A percentile compares a stretch with the other conserved stretches of the same genome.
Evolutionary conservation across 306 rosid species (phyloP).

Genomic region (Fragaria ananassa): DNA sequence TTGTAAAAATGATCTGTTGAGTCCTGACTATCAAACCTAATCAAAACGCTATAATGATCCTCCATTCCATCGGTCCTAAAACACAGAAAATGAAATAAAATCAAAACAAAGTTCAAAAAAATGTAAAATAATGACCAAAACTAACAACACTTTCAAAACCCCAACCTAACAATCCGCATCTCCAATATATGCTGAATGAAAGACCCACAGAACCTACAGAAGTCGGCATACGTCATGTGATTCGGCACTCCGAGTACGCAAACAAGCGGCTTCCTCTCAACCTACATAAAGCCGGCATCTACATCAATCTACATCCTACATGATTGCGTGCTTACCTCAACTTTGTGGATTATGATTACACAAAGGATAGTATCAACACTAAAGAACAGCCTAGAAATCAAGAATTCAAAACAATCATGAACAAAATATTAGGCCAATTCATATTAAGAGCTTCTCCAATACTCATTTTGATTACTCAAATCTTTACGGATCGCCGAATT

Average conservation of each 20-base stretch:
- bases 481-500: too few relatives aligned
- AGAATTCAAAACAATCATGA: too few relatives aligned
- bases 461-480: neutral
- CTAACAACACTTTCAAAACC: neutral
- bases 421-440: too few relatives aligned
- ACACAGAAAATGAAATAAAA: slow-evolving; percentile 13
- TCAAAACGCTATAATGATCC: slow-evolving; percentile 74
- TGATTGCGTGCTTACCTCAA: neutral
- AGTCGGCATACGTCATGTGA: slow-evolving; percentile 96
- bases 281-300: slow-evolving; percentile 33
- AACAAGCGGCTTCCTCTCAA: slow-evolving; percentile 68
- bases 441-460: neutral
- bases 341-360: neutral
- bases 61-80: slow-evolving; percentile 74
- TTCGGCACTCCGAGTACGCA: slow-evolving; percentile 91
- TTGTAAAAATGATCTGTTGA: slow-evolving; percentile 71
- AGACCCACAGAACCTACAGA: slow-evolving; percentile 84
- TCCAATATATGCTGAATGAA: slow-evolving; percentile 78
- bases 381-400: too few relatives aligned
- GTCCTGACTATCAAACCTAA: slow-evolving; percentile 67
- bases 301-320: neutral
- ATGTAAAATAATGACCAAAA: neutral
- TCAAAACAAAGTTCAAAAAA: neutral
- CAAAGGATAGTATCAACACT: neutral
- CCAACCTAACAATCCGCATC: slow-evolving; percentile 87